phyloP scores from a whole-genome alignment of 2,329 filamentous ascomycete genomes.

The Aspergillus sp. region DNA sequence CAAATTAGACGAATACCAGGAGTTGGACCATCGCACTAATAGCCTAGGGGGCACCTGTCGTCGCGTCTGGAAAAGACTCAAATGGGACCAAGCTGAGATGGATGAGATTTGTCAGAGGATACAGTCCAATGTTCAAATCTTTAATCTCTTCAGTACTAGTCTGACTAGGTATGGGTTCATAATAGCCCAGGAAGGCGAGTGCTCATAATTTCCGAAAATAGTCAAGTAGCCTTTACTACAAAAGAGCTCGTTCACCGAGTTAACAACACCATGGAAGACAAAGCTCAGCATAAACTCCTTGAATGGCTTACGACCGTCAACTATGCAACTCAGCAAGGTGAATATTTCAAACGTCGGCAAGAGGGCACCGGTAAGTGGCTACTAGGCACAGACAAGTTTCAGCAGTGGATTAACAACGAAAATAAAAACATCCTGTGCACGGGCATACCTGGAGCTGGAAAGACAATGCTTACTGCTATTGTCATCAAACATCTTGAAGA shows the following conservation, averaged over 20 bases:
- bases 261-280: not conserved
- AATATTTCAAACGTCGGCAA: constrained; percentile 15
- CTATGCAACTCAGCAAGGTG: constrained; percentile 17
- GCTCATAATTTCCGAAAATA: not conserved
- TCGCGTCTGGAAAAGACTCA: constrained; percentile 29
- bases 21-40: not conserved
- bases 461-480: constrained; percentile 20
- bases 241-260: not conserved
- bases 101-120: constrained; percentile 20
- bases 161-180: not conserved
- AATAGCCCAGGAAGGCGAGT: not conserved
- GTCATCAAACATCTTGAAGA: constrained; percentile 4
- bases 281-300: constrained; percentile 6
- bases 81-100: constrained; percentile 16
- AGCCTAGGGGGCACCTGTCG: not conserved
- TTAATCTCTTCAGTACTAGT: not conserved
- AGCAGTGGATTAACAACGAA: constrained; percentile 13
- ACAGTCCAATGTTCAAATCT: not conserved
- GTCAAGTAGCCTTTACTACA: not conserved
- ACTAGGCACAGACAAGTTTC: constrained; percentile 19
- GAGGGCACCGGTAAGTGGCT: constrained; percentile 25
- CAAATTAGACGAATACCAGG: not conserved
- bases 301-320: constrained; percentile 17
- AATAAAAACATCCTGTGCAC: constrained; percentile 17
- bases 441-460: constrained; percentile 24